Evolutionary conservation across 106 monocot genomes (phyloP), one percentile per base, ranked within the genome.

Genomic region (Alisma plantagoaquatica): DNA sequence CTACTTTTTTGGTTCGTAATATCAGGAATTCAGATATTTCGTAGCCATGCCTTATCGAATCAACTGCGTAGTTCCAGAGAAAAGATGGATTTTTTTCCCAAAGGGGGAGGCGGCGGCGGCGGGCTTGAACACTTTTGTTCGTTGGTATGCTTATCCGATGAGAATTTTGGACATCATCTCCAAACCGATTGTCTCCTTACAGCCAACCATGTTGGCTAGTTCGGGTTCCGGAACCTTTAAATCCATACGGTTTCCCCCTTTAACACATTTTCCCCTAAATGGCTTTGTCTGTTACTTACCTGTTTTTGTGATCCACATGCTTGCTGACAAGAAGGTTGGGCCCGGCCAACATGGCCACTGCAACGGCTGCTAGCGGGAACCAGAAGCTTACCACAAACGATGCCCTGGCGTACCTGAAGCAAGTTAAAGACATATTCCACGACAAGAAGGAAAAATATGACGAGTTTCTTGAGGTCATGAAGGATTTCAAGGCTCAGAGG

Each of bases 401-500:
- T 65, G 92, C 84, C 28, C 68, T 86, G 16, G 60, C 73, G 28
- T 92, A 92, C 67, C 62, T 86, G 66, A 87, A 83, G 72, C 63
- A 68, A 9, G 87, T 93, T 33, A 82, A 87, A 58, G 82, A 79
- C 35, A 82, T 78, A 50, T 87, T 87, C 69, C 87, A 83, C 33
- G 77, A 93, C 33, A 76, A 80, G 22, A 79, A 59, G 59, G 92
- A 83, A 26, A 93, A 87, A 60, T 93, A 87, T 49, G 77, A 79
- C 58, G 82, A 86, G 53, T 93, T 93, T 54, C 73, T 86, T 23
- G 79, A 82, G 57, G 83, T 80, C 51, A 82, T 93, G 76, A 80
- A 83, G 65, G 92, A 83, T 64, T 93, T 87, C 68, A 83, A 82
- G 63, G 72, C 79, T 70, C 78, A 93, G 29, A 87, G 92, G 92